Evolutionary conservation across 225 moss, liverwort and hornwort species (phyloP).

Genomic region (Physcomitrellopsis africana): DNA sequence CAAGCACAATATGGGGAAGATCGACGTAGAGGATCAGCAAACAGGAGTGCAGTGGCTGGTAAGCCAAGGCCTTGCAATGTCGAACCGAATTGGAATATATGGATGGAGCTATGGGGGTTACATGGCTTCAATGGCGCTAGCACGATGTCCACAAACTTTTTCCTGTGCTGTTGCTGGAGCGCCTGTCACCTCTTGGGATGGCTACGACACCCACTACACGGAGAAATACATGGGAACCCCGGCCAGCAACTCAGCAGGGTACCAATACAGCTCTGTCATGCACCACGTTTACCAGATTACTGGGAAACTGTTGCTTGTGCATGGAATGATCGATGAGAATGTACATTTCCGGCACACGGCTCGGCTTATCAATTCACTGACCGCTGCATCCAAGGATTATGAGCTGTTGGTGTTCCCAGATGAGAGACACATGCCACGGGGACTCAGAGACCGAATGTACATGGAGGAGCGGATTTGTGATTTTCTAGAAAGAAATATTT

Average conservation of each 20-base stretch:
- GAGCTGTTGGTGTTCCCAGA: slow-evolving; percentile 97
- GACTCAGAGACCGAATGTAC: slow-evolving; percentile 98
- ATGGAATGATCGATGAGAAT: slow-evolving; percentile 99
- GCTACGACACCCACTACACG: slow-evolving; percentile 98
- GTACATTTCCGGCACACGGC: slow-evolving; percentile 99
- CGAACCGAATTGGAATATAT: slow-evolving; percentile 85
- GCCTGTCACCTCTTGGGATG: slow-evolving; percentile 99
- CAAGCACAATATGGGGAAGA: slow-evolving; percentile 92
- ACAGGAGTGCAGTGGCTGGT: slow-evolving; percentile 95
- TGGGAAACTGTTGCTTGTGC: slow-evolving; percentile 94
- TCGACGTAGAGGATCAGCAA: slow-evolving; percentile 98
- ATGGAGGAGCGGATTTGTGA: slow-evolving; percentile 99
- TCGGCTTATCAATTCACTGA: slow-evolving; percentile 97
- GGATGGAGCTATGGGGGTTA: slow-evolving; percentile 99
- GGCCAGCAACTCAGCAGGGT: slow-evolving; percentile 83
- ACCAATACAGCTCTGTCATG: slow-evolving; percentile 98
- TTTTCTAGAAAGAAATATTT: slow-evolving; percentile 97
- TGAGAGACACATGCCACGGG: slow-evolving; percentile 99
- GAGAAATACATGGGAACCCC: slow-evolving; percentile 99
- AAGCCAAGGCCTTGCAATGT: slow-evolving; percentile 78
- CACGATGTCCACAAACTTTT: slow-evolving; percentile 97
- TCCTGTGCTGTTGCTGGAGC: slow-evolving; percentile 97
- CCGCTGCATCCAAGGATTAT: slow-evolving; percentile 95
- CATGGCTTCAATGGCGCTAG: slow-evolving; percentile 96
- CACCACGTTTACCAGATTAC: slow-evolving; percentile 97